Evolutionary conservation across 2,329 filamentous ascomycete genomes (phyloP).

Genomic region (Fusarium sp.): DNA sequence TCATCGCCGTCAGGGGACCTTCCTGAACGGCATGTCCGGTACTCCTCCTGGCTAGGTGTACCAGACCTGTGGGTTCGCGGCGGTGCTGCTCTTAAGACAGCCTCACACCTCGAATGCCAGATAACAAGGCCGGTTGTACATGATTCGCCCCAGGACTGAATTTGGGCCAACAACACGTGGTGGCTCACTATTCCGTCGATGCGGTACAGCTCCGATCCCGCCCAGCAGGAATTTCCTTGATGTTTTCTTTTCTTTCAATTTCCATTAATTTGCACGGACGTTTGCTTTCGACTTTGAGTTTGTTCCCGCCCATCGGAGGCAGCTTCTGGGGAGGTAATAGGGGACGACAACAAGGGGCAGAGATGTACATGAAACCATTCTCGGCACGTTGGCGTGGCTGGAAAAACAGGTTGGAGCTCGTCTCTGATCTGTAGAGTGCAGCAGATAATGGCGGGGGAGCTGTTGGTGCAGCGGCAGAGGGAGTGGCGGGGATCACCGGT

Average conservation of each 20-base stretch:
- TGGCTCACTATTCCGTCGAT: constrained; percentile 52
- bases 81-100: constrained; percentile 25
- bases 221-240: constrained; percentile 50
- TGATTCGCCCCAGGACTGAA: constrained; percentile 37
- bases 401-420: not conserved
- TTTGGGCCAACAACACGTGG: constrained; percentile 14
- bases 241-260: constrained; percentile 50
- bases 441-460: constrained; percentile 14
- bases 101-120: constrained; percentile 27
- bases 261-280: constrained; percentile 38
- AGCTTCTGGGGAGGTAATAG: constrained; percentile 57
- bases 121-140: constrained; percentile 32
- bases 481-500: constrained; percentile 14
- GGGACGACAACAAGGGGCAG: constrained; percentile 23
- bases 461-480: constrained; percentile 14
- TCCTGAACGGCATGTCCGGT: constrained; percentile 61
- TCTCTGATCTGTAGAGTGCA: not conserved
- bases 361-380: constrained; percentile 15
- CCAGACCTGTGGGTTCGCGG: constrained; percentile 46
- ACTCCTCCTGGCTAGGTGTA: constrained; percentile 49
- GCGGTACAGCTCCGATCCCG: constrained; percentile 57
- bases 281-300: constrained; percentile 48
- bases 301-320: constrained; percentile 47
- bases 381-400: constrained; percentile 13
- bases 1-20: constrained; percentile 36